These are phyloP conservation scores for Sporisorium exsertum DNA, from an alignment of 1,284 basidiomycete species.

Conservation along the genomic window DNA sequence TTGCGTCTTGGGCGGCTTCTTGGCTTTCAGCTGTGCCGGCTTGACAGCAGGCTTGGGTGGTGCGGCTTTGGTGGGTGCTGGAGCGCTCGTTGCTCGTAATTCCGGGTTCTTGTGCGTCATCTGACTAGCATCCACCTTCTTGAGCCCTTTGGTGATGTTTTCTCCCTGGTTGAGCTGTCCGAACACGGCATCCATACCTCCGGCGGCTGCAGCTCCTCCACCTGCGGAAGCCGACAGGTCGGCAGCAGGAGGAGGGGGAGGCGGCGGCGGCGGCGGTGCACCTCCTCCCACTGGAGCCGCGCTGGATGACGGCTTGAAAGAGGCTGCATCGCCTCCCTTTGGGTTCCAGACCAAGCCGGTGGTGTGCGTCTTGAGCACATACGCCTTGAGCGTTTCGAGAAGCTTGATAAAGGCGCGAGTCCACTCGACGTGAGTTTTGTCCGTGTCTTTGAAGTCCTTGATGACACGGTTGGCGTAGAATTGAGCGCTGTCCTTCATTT, in stretches of 20 bases:
- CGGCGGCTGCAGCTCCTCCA: slow-evolving; percentile 70
- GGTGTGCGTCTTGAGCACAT: slow-evolving; percentile 87
- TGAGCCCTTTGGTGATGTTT: slow-evolving; percentile 87
- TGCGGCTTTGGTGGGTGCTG: slow-evolving; percentile 37
- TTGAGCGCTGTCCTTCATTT: slow-evolving; percentile 86
- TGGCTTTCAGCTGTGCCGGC: slow-evolving; percentile 70
- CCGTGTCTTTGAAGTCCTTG: slow-evolving; percentile 88
- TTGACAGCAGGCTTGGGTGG: slow-evolving; percentile 57
- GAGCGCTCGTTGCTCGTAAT: slow-evolving; percentile 73
- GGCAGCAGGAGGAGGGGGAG: slow-evolving; percentile 71
- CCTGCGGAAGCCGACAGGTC: slow-evolving; percentile 56
- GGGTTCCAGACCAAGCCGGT: slow-evolving; percentile 92
- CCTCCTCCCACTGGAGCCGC: slow-evolving; percentile 75
- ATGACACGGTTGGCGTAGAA: slow-evolving; percentile 93
- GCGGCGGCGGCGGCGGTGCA: slow-evolving; percentile 71
- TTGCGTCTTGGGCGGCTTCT: slow-evolving; percentile 91
- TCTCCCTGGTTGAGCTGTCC: slow-evolving; percentile 90
- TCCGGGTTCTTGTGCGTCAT: slow-evolving; percentile 99
- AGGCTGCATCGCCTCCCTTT: slow-evolving; percentile 66
- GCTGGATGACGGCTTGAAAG: slow-evolving; percentile 48
- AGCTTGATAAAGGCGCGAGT: slow-evolving; percentile 79
- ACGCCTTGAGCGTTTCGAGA: slow-evolving; percentile 83
- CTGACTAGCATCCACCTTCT: slow-evolving; percentile 93
- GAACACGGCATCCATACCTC: slow-evolving; percentile 87
- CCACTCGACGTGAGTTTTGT: slow-evolving; percentile 91